These are phyloP conservation scores for Kwoniella sp. DNA, from an alignment of 768 basidiomycete genomes.

Conservation along the genomic window DNA sequence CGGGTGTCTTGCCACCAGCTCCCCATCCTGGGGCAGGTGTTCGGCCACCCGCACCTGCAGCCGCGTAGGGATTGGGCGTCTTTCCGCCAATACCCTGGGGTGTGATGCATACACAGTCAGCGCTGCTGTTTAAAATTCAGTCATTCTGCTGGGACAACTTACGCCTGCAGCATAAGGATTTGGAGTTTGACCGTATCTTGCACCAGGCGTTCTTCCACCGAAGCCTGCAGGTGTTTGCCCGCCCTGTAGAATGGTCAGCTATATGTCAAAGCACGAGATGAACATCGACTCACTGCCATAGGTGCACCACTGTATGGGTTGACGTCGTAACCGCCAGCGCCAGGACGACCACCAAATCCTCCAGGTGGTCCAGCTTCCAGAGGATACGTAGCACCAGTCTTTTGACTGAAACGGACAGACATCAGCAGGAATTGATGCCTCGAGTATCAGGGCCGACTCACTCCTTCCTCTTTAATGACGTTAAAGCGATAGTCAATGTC, in stretches of 20 bases:
- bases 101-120: neutral
- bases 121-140: neutral
- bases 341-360: slow-evolving; percentile 18
- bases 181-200: slow-evolving; percentile 67
- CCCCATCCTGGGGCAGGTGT: slow-evolving; percentile 38
- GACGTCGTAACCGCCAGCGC: slow-evolving; percentile 43
- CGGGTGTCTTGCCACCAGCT: slow-evolving; percentile 44
- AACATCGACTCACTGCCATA: slow-evolving; percentile 28
- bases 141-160: neutral
- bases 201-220: slow-evolving; percentile 57
- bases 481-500: slow-evolving; percentile 81
- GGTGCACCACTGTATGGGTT: slow-evolving; percentile 40
- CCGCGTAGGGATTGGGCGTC: slow-evolving; percentile 65
- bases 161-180: slow-evolving; percentile 64
- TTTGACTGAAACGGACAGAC: slow-evolving; percentile 21
- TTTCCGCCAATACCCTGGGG: slow-evolving; percentile 33
- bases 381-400: slow-evolving; percentile 43
- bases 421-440: slow-evolving; percentile 5
- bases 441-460: slow-evolving; percentile 58
- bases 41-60: slow-evolving; percentile 30
- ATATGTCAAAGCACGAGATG: neutral
- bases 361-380: slow-evolving; percentile 36
- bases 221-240: slow-evolving; percentile 36
- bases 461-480: slow-evolving; percentile 72
- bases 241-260: slow-evolving; percentile 34